Percentiles rank a stretch among this genome's conserved stretches.
These are phyloP conservation scores for Isabelozyma heimii DNA, from an alignment of 805 yeast species.

Conservation along the genomic window DNA sequence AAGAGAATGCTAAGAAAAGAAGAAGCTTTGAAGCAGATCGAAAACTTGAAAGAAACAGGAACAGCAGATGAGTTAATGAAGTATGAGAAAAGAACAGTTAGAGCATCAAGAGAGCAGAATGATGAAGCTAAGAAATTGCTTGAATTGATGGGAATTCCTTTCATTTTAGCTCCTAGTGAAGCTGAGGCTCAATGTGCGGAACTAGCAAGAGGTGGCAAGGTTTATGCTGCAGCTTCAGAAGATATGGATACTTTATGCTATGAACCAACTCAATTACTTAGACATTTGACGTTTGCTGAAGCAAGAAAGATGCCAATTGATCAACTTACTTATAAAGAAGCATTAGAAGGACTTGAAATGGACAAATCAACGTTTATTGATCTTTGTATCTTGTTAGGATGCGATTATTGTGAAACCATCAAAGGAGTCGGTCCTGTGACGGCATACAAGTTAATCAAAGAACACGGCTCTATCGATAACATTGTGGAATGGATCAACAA, in stretches of 20 bases:
- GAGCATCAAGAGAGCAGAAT: slow-evolving; percentile 86
- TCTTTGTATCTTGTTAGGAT: slow-evolving; percentile 88
- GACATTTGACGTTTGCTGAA: slow-evolving; percentile 93
- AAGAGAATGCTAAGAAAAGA: slow-evolving; percentile 80
- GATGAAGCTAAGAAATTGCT: slow-evolving; percentile 87
- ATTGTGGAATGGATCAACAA: slow-evolving; percentile 64
- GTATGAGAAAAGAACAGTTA: slow-evolving; percentile 82
- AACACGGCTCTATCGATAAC: slow-evolving; percentile 77
- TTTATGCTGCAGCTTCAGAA: slow-evolving; percentile 95
- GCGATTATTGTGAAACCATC: slow-evolving; percentile 96
- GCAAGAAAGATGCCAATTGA: slow-evolving; percentile 90
- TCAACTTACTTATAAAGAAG: slow-evolving; percentile 67
- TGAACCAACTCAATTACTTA: slow-evolving; percentile 74
- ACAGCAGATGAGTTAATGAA: slow-evolving; percentile 72
- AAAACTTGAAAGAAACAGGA: slow-evolving; percentile 75
- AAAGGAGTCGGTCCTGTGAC: slow-evolving; percentile 96
- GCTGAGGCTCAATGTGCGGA: slow-evolving; percentile 99
- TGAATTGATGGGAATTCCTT: slow-evolving; percentile 92
- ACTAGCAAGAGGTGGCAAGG: slow-evolving; percentile 84
- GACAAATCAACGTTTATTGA: slow-evolving; percentile 76
- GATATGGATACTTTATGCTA: slow-evolving; percentile 99
- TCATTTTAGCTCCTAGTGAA: slow-evolving; percentile 91
- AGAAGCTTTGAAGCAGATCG: slow-evolving; percentile 76
- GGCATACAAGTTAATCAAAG: slow-evolving; percentile 83
- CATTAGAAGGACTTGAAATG: slow-evolving; percentile 76